These are phyloP conservation scores for Saccharum spontaneum DNA, from an alignment of 176 grass and related monocot species.

Conservation along the genomic window DNA sequence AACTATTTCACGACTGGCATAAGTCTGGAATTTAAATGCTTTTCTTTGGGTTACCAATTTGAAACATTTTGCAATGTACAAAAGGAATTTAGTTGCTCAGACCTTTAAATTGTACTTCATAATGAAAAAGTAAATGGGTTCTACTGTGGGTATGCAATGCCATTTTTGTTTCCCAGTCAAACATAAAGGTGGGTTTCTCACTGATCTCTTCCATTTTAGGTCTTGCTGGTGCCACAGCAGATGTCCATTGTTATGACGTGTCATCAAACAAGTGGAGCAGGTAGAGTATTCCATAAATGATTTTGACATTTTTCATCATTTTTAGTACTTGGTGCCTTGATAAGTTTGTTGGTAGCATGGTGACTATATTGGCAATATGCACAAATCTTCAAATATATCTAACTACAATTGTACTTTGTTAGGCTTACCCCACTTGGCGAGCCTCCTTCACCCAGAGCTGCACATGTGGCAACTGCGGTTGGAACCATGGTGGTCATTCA, in stretches of 20 bases:
- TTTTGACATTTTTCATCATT: slow-evolving; percentile 30
- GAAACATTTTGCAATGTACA: slow-evolving; percentile 2
- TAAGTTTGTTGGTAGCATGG: slow-evolving; percentile 31
- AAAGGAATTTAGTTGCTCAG: slow-evolving; percentile 5
- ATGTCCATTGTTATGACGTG: slow-evolving; percentile 98
- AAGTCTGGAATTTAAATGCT: neutral
- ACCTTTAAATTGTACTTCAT: neutral
- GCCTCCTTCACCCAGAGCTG: slow-evolving; percentile 96
- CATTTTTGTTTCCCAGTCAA: slow-evolving; percentile 17
- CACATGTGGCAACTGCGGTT: slow-evolving; percentile 97
- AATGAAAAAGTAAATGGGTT: slow-evolving; percentile 5
- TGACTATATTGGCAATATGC: slow-evolving; percentile 5
- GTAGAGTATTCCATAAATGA: slow-evolving; percentile 51
- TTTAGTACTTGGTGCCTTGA: slow-evolving; percentile 3
- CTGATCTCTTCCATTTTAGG: slow-evolving; percentile 52
- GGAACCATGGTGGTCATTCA: slow-evolving; percentile 99
- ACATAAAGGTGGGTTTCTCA: slow-evolving; percentile 5
- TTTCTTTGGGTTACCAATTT: slow-evolving; percentile 11
- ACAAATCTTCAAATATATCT: slow-evolving; percentile 14
- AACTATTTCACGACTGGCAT: slow-evolving; percentile 2
- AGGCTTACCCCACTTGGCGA: slow-evolving; percentile 95
- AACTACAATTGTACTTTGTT: slow-evolving; percentile 26
- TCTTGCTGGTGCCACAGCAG: slow-evolving; percentile 94
- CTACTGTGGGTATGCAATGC: neutral
- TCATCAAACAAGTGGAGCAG: slow-evolving; percentile 95